Evolutionary conservation across 768 basidiomycete genomes (phyloP).

Genomic region (Termitomyces sp.): DNA sequence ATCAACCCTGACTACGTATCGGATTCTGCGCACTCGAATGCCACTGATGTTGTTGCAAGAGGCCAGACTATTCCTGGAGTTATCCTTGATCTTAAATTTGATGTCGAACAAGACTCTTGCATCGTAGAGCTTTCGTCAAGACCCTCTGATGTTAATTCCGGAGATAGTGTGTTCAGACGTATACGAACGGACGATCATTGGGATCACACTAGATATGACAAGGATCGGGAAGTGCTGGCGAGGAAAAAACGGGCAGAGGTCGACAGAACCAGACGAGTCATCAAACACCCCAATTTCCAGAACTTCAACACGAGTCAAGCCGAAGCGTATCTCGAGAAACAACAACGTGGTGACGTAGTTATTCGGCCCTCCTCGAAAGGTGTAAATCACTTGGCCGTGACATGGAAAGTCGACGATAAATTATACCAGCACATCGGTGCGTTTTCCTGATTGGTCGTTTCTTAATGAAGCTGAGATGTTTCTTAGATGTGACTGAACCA

Average conservation of each 20-base stretch:
- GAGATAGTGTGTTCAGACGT: slow-evolving; percentile 61
- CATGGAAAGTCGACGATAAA: slow-evolving; percentile 98
- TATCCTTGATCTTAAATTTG: slow-evolving; percentile 68
- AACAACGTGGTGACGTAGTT: slow-evolving; percentile 93
- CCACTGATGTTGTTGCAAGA: slow-evolving; percentile 56
- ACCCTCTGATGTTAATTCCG: slow-evolving; percentile 52
- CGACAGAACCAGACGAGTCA: slow-evolving; percentile 75
- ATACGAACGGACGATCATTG: slow-evolving; percentile 59
- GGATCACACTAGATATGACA: slow-evolving; percentile 61
- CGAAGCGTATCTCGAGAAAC: slow-evolving; percentile 83
- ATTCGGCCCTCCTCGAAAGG: slow-evolving; percentile 97
- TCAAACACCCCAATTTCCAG: slow-evolving; percentile 98
- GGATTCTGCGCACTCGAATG: slow-evolving; percentile 39
- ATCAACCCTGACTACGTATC: slow-evolving; percentile 61
- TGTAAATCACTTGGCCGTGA: slow-evolving; percentile 88
- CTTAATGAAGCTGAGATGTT: neutral
- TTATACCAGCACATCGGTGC: slow-evolving; percentile 95
- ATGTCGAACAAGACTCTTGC: slow-evolving; percentile 59
- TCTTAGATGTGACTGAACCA: slow-evolving; percentile 75
- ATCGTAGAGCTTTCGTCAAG: slow-evolving; percentile 75
- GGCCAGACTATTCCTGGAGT: slow-evolving; percentile 80
- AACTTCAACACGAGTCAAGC: slow-evolving; percentile 90
- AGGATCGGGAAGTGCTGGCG: slow-evolving; percentile 68
- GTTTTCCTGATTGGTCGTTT: slow-evolving; percentile 20
- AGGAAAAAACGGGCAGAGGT: slow-evolving; percentile 86